A percentile compares a stretch with the other conserved stretches of the same genome.
Conservation (phyloP, 75 land plant species). For the Selaginella moellendorffii region DNA sequence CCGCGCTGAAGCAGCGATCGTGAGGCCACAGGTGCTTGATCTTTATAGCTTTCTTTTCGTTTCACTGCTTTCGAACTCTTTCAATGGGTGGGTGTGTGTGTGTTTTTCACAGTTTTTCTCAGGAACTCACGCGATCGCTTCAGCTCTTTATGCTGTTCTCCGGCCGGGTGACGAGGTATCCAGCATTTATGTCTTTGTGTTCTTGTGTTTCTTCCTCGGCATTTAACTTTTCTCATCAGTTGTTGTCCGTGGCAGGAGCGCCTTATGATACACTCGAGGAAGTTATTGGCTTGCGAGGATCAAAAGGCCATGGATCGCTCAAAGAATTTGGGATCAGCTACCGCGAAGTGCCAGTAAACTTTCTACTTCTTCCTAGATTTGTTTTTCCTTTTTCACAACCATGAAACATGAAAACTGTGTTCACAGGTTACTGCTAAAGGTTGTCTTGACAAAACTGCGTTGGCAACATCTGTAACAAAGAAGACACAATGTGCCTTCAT, state of each 20-base stretch:
- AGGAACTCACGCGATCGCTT: slow-evolving; percentile 94
- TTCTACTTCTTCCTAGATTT: too few relatives aligned
- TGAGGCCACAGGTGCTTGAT: slow-evolving; percentile 77
- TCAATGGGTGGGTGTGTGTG: too few relatives aligned
- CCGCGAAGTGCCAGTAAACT: slow-evolving; percentile 70
- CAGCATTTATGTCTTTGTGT: too few relatives aligned
- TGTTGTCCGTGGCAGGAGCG: slow-evolving; percentile 83
- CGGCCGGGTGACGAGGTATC: slow-evolving; percentile 92
- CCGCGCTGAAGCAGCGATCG: slow-evolving; percentile 80
- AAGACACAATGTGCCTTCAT: slow-evolving; percentile 86
- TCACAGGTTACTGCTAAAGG: slow-evolving; percentile 71
- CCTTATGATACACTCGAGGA: slow-evolving; percentile 96
- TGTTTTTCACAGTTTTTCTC: slow-evolving; percentile 60
- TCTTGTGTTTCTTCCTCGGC: too few relatives aligned
- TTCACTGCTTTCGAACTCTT: too few relatives aligned
- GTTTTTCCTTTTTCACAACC: too few relatives aligned
- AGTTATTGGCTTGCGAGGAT: slow-evolving; percentile 82
- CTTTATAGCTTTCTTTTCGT: too few relatives aligned
- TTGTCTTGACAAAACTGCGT: slow-evolving; percentile 65
- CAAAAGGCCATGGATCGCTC: slow-evolving; percentile 55
- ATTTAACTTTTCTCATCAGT: slow-evolving; percentile 27
- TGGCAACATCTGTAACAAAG: slow-evolving; percentile 44
- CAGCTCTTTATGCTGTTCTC: slow-evolving; percentile 74
- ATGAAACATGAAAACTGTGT: slow-evolving; percentile 2
- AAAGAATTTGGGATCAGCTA: slow-evolving; percentile 75